phyloP scores from a whole-genome alignment of 768 basidiomycete genomes.

The Tubosaeta sp. region DNA sequence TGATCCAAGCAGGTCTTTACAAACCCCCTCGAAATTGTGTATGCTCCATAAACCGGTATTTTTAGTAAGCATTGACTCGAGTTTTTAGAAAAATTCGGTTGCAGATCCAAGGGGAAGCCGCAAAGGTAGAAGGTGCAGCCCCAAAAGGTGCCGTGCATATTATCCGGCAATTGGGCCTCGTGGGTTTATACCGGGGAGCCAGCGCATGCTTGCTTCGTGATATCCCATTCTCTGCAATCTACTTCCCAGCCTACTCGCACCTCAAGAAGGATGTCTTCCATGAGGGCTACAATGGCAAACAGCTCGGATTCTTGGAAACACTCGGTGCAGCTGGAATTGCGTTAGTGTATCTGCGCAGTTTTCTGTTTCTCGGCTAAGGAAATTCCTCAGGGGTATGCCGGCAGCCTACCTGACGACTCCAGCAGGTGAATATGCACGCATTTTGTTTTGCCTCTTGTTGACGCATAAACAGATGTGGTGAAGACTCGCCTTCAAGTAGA shows the following conservation, averaged over 20 bases:
- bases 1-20: constrained; percentile 73
- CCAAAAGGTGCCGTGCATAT: constrained; percentile 91
- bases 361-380: constrained; percentile 26
- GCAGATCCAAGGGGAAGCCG: constrained; percentile 94
- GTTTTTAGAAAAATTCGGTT: constrained; percentile 78
- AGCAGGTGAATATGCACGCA: constrained; percentile 51
- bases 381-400: constrained; percentile 81
- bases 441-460: constrained; percentile 12
- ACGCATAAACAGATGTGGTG: constrained; percentile 70
- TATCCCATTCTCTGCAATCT: constrained; percentile 95
- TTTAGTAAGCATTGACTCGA: neutral
- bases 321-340: constrained; percentile 76
- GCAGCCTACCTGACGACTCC: constrained; percentile 93
- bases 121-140: constrained; percentile 74
- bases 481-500: constrained; percentile 97
- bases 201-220: constrained; percentile 92
- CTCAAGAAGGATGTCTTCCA: constrained; percentile 91
- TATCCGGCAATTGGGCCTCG: constrained; percentile 83
- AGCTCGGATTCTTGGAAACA: constrained; percentile 86
- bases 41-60: constrained; percentile 27
- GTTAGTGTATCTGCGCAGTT: constrained; percentile 43
- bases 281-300: constrained; percentile 94
- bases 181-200: constrained; percentile 92
- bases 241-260: constrained; percentile 85
- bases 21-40: constrained; percentile 96